Percentiles rank a stretch among this genome's conserved stretches.
These are phyloP conservation scores for Whalleya microplaca DNA, from an alignment of 2,329 filamentous ascomycete species.

Conservation along the genomic window DNA sequence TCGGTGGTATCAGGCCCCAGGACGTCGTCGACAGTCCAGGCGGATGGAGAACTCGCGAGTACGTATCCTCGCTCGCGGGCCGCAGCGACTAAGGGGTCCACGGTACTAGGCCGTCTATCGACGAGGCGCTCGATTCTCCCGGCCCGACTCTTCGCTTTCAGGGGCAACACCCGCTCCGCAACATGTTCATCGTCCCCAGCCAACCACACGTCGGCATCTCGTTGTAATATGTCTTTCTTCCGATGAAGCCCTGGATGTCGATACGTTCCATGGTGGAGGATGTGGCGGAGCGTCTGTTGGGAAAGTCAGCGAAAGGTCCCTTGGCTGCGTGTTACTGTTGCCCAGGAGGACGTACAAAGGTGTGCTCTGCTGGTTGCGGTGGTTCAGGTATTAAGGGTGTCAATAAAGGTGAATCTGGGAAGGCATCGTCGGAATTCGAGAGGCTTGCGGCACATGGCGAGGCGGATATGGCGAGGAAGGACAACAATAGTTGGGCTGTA, in stretches of 20 bases:
- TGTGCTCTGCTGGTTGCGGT: conserved; percentile 56
- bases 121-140: conserved; percentile 78
- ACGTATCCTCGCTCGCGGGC: conserved; percentile 71
- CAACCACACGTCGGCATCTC: conserved; percentile 65
- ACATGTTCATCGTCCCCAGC: conserved; percentile 61
- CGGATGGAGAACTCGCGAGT: conserved; percentile 69
- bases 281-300: conserved; percentile 71
- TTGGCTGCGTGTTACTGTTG: not conserved
- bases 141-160: conserved; percentile 66
- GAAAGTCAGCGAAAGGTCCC: conserved; percentile 6
- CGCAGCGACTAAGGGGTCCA: conserved; percentile 78
- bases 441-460: conserved; percentile 43
- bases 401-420: conserved; percentile 49
- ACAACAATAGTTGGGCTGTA: conserved; percentile 65
- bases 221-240: conserved; percentile 68
- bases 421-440: conserved; percentile 44
- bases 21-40: conserved; percentile 83
- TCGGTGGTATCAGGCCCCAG: conserved; percentile 81
- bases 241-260: conserved; percentile 77
- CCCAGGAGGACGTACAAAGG: conserved; percentile 48
- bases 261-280: conserved; percentile 90
- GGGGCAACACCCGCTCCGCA: conserved; percentile 53
- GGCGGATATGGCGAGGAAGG: conserved; percentile 65
- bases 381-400: conserved; percentile 46
- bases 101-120: conserved; percentile 74